phyloP scores from a whole-genome alignment of 768 basidiomycete species.

The Xerocomellus intermedius region DNA sequence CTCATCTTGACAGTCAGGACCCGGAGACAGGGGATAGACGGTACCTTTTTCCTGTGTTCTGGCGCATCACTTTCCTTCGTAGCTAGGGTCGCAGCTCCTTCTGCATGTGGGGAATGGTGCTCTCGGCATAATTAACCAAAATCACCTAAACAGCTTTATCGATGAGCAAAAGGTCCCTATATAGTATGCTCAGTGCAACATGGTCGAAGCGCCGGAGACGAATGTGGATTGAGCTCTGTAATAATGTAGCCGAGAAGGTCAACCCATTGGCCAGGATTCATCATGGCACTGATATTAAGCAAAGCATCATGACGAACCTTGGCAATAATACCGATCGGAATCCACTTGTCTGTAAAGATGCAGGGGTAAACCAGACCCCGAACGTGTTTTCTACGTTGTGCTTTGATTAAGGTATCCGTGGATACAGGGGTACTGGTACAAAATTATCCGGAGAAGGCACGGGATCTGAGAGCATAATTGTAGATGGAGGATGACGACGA shows the following conservation, averaged over 20 bases:
- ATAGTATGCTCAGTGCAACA: slow-evolving; percentile 3
- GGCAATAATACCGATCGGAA: slow-evolving; percentile 1
- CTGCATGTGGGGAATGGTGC: background rate
- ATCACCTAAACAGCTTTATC: slow-evolving; percentile 13
- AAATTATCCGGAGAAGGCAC: slow-evolving; percentile 25
- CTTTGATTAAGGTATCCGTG: slow-evolving; percentile 32
- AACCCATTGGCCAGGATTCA: slow-evolving; percentile 9
- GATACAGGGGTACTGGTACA: slow-evolving; percentile 32
- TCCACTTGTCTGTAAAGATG: slow-evolving; percentile 4
- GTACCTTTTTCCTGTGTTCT: slow-evolving; percentile 9
- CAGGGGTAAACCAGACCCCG: slow-evolving; percentile 4
- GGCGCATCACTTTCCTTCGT: slow-evolving; percentile 1
- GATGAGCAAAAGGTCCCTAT: slow-evolving; percentile 14
- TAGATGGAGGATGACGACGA: slow-evolving; percentile 46
- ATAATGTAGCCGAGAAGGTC: slow-evolving; percentile 8
- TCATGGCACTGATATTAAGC: background rate
- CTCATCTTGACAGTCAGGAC: slow-evolving; percentile 2
- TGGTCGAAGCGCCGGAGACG: slow-evolving; percentile 8
- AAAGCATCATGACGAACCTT: slow-evolving; percentile 19
- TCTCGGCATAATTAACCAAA: slow-evolving; percentile 10
- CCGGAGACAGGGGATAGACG: background rate
- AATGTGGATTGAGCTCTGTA: slow-evolving; percentile 1
- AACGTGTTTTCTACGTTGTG: slow-evolving; percentile 16
- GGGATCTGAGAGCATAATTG: slow-evolving; percentile 29
- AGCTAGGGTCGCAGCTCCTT: background rate